These are phyloP conservation scores for Ophiostoma sp. DNA, from an alignment of 2,329 filamentous ascomycete genomes.

Conservation along the genomic window DNA sequence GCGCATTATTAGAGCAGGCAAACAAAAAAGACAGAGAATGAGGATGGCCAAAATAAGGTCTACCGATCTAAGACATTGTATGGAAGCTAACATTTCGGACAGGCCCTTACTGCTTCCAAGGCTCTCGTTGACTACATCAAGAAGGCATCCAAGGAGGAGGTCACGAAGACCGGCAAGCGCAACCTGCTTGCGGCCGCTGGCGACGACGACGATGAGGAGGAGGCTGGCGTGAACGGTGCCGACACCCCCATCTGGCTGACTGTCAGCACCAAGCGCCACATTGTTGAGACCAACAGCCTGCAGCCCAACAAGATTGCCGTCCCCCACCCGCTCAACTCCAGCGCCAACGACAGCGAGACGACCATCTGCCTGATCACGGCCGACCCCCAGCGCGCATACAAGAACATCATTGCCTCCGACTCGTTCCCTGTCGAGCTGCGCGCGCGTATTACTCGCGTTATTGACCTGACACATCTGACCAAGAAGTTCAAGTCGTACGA, in stretches of 20 bases:
- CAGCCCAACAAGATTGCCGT: slow-evolving; percentile 79
- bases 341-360: slow-evolving; percentile 42
- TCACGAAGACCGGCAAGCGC: slow-evolving; percentile 46
- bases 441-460: slow-evolving; percentile 65
- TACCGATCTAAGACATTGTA: not conserved
- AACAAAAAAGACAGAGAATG: not conserved
- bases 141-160: slow-evolving; percentile 46
- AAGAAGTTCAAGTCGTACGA: slow-evolving; percentile 87
- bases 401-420: slow-evolving; percentile 73
- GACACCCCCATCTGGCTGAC: slow-evolving; percentile 57
- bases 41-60: too few species aligned
- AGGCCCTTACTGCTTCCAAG: slow-evolving; percentile 59
- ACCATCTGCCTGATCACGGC: slow-evolving; percentile 78
- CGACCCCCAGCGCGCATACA: slow-evolving; percentile 76
- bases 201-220: slow-evolving; percentile 37
- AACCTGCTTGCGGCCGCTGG: slow-evolving; percentile 47
- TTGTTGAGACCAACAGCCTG: slow-evolving; percentile 66
- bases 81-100: not conserved
- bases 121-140: slow-evolving; percentile 59
- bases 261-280: slow-evolving; percentile 60
- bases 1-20: not conserved
- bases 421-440: slow-evolving; percentile 63
- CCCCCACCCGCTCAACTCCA: slow-evolving; percentile 64
- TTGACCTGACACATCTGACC: slow-evolving; percentile 73
- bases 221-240: slow-evolving; percentile 30